These are phyloP conservation scores for Naematelia aurantialba DNA, from an alignment of 768 basidiomycete genomes.

Conservation along the genomic window DNA sequence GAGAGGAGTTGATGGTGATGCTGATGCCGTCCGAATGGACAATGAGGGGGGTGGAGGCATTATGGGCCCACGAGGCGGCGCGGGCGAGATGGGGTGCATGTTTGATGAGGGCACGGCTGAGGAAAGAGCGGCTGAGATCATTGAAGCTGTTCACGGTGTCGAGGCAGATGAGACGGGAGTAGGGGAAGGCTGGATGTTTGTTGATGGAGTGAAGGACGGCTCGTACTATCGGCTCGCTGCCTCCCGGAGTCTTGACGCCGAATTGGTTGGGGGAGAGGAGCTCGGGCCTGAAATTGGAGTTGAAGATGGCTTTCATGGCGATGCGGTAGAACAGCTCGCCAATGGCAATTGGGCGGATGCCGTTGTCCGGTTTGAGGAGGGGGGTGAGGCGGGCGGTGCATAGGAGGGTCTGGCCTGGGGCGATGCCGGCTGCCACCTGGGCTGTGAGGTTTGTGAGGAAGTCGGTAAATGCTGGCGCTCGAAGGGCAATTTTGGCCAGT, in stretches of 20 bases:
- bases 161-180: slow-evolving; percentile 18
- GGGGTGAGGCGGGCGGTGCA: too few relatives aligned
- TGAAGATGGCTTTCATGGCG: slow-evolving; percentile 19
- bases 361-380: slow-evolving; percentile 22
- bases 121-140: slow-evolving; percentile 3
- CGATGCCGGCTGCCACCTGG: neutral
- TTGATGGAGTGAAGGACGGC: slow-evolving; percentile 16
- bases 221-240: slow-evolving; percentile 18
- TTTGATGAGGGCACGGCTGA: slow-evolving; percentile 6
- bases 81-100: slow-evolving; percentile 19
- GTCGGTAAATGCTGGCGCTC: neutral
- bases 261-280: slow-evolving; percentile 16
- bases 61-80: slow-evolving; percentile 1
- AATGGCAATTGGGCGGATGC: slow-evolving; percentile 29
- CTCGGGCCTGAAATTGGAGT: slow-evolving; percentile 1
- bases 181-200: slow-evolving; percentile 2
- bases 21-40: slow-evolving; percentile 1
- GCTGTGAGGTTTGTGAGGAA: neutral
- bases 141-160: slow-evolving; percentile 36
- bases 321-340: slow-evolving; percentile 30
- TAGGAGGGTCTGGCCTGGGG: slow-evolving; percentile 15
- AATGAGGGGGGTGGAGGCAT: neutral
- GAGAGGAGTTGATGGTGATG: slow-evolving; percentile 8
- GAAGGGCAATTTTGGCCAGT: slow-evolving; percentile 3
- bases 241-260: slow-evolving; percentile 17